Percentiles rank a stretch among this genome's conserved stretches.
phyloP scores from a whole-genome alignment of 2,329 filamentous ascomycete species.

The Penicillium frequentans region DNA sequence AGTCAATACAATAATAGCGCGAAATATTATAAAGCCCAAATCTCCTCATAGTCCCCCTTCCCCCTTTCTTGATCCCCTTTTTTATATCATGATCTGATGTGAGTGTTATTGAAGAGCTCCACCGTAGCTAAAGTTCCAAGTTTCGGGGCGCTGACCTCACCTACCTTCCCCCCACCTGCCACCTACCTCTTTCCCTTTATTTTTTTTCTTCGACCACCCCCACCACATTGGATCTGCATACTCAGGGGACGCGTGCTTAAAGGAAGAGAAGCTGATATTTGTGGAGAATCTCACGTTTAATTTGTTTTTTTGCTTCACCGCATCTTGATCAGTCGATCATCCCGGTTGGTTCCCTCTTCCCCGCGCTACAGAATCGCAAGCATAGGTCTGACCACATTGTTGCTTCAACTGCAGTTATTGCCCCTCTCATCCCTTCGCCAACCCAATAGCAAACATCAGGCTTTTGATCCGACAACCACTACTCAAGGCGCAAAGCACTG shows the following conservation, averaged over 20 bases:
- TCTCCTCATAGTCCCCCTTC: neutral
- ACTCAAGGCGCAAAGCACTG: neutral
- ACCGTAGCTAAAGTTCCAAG: slow-evolving; percentile 12
- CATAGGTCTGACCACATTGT: slow-evolving; percentile 4
- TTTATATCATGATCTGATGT: slow-evolving; percentile 10
- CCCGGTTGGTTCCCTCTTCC: slow-evolving; percentile 1
- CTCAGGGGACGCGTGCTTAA: neutral
- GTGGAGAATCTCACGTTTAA: neutral
- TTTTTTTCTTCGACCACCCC: neutral
- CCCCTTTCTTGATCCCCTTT: neutral
- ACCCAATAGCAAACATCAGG: neutral
- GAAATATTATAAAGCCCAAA: neutral
- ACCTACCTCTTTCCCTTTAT: neutral
- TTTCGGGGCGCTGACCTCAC: slow-evolving; percentile 19
- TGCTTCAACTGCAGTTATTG: neutral
- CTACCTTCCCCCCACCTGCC: slow-evolving; percentile 4
- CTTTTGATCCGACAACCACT: neutral
- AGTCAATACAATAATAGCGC: neutral
- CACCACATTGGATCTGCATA: neutral
- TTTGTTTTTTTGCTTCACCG: neutral
- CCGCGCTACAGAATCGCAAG: neutral
- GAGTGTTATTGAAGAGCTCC: slow-evolving; percentile 24
- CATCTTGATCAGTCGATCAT: neutral
- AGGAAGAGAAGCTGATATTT: neutral
- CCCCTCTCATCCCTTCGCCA: neutral